These are phyloP conservation scores for Onygena corvina DNA, from an alignment of 2,329 filamentous ascomycete species.

Conservation along the genomic window DNA sequence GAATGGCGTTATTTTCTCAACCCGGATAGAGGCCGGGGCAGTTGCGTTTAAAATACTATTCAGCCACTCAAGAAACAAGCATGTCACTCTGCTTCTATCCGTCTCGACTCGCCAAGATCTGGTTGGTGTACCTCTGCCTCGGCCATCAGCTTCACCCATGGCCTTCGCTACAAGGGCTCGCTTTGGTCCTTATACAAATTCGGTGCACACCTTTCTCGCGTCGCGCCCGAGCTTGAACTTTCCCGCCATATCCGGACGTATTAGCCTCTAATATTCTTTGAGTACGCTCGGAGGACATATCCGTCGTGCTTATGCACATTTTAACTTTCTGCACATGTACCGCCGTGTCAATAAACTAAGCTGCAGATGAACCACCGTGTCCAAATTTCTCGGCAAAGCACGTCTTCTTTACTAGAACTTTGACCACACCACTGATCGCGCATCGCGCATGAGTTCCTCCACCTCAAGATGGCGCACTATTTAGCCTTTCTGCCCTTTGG, in stretches of 20 bases:
- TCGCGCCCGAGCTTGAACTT: not conserved
- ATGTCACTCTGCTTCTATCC: not conserved
- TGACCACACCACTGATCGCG: not conserved
- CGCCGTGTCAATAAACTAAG: not conserved
- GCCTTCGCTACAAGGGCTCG: not conserved
- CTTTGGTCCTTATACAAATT: conserved; percentile 1
- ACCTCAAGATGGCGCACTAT: not conserved
- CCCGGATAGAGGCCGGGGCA: not conserved
- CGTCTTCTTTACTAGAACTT: not conserved
- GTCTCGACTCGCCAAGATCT: not conserved
- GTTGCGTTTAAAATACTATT: conserved; percentile 1
- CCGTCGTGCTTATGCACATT: not conserved
- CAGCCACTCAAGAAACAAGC: not conserved
- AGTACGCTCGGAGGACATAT: not conserved
- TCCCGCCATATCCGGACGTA: not conserved
- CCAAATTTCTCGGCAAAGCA: not conserved
- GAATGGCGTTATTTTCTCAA: not conserved
- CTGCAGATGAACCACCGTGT: not conserved
- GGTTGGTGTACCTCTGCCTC: not conserved
- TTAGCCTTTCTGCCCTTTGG: not conserved
- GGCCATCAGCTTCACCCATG: too few relatives aligned
- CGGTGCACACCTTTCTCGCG: not conserved
- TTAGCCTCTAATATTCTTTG: not conserved
- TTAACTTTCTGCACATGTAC: not conserved
- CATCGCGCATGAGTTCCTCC: conserved; percentile 4